Evolutionary conservation across 345 rosid genomes (phyloP).

Genomic region (Turnera subulata): DNA sequence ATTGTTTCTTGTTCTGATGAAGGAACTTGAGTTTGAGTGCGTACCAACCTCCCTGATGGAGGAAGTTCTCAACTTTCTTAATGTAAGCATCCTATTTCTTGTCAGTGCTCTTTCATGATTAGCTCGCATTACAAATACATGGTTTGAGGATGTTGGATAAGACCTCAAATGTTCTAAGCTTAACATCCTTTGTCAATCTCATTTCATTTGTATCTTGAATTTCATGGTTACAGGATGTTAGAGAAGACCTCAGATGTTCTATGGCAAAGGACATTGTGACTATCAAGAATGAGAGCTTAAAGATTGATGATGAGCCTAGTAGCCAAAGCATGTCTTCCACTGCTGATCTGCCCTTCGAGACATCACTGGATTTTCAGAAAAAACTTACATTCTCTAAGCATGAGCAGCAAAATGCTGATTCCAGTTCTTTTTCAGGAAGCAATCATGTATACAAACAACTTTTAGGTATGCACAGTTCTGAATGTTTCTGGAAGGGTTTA

Average conservation of each 20-base stretch:
- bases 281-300: constrained; percentile 76
- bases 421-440: constrained; percentile 38
- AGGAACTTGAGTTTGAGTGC: constrained; percentile 90
- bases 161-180: constrained; percentile 66
- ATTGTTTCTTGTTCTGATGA: constrained; percentile 22
- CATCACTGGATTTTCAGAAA: constrained; percentile 68
- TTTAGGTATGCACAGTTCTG: constrained; percentile 39
- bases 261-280: constrained; percentile 81
- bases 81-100: constrained; percentile 41
- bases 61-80: constrained; percentile 72
- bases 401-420: constrained; percentile 51
- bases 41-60: constrained; percentile 94
- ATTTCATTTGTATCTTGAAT: not conserved
- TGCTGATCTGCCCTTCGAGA: constrained; percentile 28
- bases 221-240: constrained; percentile 50
- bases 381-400: constrained; percentile 63
- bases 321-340: constrained; percentile 19
- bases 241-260: constrained; percentile 86
- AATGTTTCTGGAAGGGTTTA: not conserved
- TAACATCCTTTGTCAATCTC: no score
- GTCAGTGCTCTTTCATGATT: constrained; percentile 2
- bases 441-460: constrained; percentile 52
- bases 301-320: constrained; percentile 37
- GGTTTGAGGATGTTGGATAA: constrained; percentile 77
- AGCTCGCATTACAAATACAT: constrained; percentile 28